Evolutionary conservation across 2,329 filamentous ascomycete species (phyloP), one percentile per base, ranked within the genome.

Genomic region (Apiospora pterosperma): DNA sequence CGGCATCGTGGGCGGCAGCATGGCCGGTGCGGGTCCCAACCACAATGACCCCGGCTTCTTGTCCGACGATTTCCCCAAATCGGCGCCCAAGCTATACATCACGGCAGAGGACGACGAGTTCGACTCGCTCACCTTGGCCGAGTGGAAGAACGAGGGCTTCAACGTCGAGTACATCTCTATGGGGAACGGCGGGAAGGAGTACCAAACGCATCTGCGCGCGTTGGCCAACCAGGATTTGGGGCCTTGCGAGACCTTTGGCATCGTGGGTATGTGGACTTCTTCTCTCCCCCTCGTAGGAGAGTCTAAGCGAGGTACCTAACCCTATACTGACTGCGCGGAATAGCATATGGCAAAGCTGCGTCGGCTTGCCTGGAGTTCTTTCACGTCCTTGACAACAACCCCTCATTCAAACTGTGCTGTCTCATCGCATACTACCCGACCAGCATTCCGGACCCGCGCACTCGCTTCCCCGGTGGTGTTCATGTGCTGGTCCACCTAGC

Each of bases 341-440:
- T n/a, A 80, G 80, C 80, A 4, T 82, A 75, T 39, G 81, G 81
- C 1, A 77, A 81, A 25, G 81, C 81, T 0, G 81, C 81, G 4
- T 74, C 76, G 5, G 59, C 74, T 36, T 82, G 80, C 59, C 74
- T 82, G 0, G 78, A 82, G 70, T 76, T 81, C 66, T 82, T 79
- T 66, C 80, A 82, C 67, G 65, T 80, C 12, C 65, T 80, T 12
- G 80, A 81, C 62, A 79, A 82, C 63, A 82, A 82, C 65, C 75
- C 75, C 3, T 79, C 81, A 10, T 77, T 77, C 67, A 80, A 78
- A 64, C 75, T 82, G 23, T 74, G 76, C 3, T 73, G 76, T 11
- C 75, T 82, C 4, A 74, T 82, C 11, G 81, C 80, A 0, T 82
- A 82, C 65, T 82, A 82, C 64, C 81, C 81, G 0, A 77, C 77